Percentiles rank a stretch among this genome's conserved stretches.
Evolutionary conservation across 164 flowering plant species (phyloP).

Genomic region (Akebia trifoliata): DNA sequence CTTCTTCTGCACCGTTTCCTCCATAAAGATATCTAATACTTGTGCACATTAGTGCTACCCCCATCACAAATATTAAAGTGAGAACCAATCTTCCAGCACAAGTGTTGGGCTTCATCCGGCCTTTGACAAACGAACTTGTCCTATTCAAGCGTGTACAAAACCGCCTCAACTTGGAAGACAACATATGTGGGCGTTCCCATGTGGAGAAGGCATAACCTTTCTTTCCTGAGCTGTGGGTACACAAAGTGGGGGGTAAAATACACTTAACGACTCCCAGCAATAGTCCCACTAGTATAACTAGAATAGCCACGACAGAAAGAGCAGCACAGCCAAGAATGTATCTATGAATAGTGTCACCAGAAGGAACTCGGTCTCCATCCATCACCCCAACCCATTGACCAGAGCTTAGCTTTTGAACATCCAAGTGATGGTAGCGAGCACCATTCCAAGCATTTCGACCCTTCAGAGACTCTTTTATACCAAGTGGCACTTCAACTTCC

Average conservation of each 20-base stretch:
- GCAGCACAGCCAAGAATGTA: conserved; percentile 58
- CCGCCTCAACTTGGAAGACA: conserved; percentile 53
- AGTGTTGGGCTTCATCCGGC: conserved; percentile 50
- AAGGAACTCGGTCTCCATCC: conserved; percentile 90
- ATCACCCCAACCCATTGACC: conserved; percentile 79
- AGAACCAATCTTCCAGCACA: conserved; percentile 43
- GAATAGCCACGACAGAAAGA: conserved; percentile 32
- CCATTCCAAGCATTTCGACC: conserved; percentile 91
- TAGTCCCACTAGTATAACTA: conserved; percentile 55
- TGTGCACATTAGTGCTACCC: conserved; percentile 46
- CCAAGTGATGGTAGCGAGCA: conserved; percentile 82
- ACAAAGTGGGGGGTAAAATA: conserved; percentile 66
- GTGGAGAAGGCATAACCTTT: conserved; percentile 43
- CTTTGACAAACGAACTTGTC: conserved; percentile 33
- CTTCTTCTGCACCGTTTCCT: conserved; percentile 75
- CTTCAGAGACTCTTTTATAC: conserved; percentile 48
- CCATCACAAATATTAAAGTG: conserved; percentile 33
- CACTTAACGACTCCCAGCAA: conserved; percentile 74
- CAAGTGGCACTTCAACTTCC: conserved; percentile 75
- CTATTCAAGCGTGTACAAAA: conserved; percentile 69
- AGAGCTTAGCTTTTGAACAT: conserved; percentile 60
- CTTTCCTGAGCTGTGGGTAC: conserved; percentile 47
- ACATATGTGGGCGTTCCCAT: conserved; percentile 48
- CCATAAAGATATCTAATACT: conserved; percentile 64
- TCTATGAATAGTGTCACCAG: conserved; percentile 64